Evolutionary conservation across 495 filamentous ascomycete genomes (phyloP).

Genomic region (Schizothecium vesticola): DNA sequence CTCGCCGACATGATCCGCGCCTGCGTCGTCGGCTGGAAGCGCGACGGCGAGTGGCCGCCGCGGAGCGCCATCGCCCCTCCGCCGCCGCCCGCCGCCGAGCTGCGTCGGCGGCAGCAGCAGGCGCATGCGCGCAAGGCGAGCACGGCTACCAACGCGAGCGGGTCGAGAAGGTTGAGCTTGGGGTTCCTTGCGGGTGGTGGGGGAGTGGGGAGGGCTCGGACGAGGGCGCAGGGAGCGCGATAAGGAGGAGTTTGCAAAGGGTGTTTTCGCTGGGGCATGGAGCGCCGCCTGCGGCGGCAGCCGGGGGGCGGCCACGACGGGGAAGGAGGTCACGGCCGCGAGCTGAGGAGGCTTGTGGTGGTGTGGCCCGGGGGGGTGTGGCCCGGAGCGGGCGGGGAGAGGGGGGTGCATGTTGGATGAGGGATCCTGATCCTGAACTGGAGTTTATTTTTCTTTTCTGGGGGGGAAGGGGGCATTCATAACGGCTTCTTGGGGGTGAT

Average conservation of each 20-base stretch:
- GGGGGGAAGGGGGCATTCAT: too few species aligned
- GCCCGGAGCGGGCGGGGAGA: not conserved
- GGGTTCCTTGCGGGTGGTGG: constrained; percentile 21
- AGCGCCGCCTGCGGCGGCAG: constrained; percentile 11
- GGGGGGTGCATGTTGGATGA: not conserved
- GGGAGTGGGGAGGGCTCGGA: constrained; percentile 32
- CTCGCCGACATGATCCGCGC: constrained; percentile 72
- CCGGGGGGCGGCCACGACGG: not conserved
- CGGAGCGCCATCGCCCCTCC: constrained; percentile 40
- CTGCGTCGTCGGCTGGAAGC: constrained; percentile 88
- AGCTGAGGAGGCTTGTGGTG: not conserved
- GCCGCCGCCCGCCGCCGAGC: constrained; percentile 19
- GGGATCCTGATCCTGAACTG: not conserved
- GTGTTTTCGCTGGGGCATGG: constrained; percentile 34
- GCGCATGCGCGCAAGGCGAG: constrained; percentile 20
- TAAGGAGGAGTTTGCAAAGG: constrained; percentile 38
- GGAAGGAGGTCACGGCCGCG: constrained; percentile 10
- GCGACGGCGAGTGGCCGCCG: constrained; percentile 92
- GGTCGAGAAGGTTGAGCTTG: constrained; percentile 25
- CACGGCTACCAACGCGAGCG: constrained; percentile 6
- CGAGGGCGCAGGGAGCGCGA: constrained; percentile 34
- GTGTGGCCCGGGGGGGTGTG: not conserved
- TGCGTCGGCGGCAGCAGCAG: constrained; percentile 24
- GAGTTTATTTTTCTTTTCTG: too few species aligned
- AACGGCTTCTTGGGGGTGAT: too few species aligned